Conservation (phyloP, 2,329 filamentous ascomycete genomes). For the Leptographium radiaticola region DNA sequence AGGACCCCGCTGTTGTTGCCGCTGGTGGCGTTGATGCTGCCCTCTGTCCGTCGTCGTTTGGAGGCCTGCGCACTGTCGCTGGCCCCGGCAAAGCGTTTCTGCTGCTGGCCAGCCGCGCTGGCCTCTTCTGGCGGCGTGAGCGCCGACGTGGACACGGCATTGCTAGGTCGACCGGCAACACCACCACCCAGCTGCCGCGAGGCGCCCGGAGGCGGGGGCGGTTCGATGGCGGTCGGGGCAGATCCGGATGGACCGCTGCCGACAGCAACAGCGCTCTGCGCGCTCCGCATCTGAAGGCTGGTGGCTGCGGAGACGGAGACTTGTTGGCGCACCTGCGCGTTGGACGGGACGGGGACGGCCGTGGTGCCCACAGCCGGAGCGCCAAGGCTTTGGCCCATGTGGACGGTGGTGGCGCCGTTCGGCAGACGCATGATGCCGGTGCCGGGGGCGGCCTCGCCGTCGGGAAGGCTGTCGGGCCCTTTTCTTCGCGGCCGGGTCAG, state of each 20-base stretch:
- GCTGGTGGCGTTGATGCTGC: conserved; percentile 10
- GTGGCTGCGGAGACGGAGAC: not conserved
- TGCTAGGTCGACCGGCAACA: not conserved
- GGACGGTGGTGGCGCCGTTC: conserved; percentile 11
- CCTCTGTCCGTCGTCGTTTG: conserved; percentile 23
- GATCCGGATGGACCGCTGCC: not conserved
- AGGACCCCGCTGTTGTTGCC: not conserved
- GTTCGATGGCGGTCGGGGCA: not conserved
- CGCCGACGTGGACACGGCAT: conserved; percentile 16
- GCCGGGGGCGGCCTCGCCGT: conserved; percentile 31
- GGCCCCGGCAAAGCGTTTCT: conserved; percentile 26
- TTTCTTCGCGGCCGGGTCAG: conserved; percentile 41
- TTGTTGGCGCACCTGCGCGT: conserved; percentile 3
- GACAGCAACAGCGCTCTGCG: not conserved
- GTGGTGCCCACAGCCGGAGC: conserved; percentile 13
- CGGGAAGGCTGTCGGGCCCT: conserved; percentile 30
- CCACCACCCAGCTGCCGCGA: not conserved
- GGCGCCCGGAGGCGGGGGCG: not conserved
- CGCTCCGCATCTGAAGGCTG: not conserved
- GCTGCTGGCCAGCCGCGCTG: conserved; percentile 10
- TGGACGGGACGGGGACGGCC: conserved; percentile 8
- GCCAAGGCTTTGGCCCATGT: not conserved
- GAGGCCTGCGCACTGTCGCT: conserved; percentile 12
- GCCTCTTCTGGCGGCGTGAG: conserved; percentile 44
- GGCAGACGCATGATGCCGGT: conserved; percentile 32